A percentile compares a stretch with the other conserved stretches of the same genome.
phyloP scores from a whole-genome alignment of 371 early-diverging fungal genomes.

The Mucor racemosus region DNA sequence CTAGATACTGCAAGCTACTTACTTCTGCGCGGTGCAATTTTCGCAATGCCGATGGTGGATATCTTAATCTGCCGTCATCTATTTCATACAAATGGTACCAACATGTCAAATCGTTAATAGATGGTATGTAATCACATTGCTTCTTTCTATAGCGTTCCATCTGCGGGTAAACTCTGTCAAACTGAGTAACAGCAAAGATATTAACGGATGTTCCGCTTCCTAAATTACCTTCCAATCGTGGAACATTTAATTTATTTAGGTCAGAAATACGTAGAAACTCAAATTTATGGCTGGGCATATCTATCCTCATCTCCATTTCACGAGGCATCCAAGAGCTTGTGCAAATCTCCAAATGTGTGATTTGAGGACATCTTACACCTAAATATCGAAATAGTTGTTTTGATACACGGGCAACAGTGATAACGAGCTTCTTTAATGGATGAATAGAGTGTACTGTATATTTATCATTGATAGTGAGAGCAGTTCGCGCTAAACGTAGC shows the following conservation, averaged over 20 bases:
- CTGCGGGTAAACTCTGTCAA: neutral
- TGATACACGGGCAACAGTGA: slow-evolving; percentile 4
- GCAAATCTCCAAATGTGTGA: neutral
- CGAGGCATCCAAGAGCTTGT: slow-evolving; percentile 18
- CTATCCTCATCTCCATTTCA: slow-evolving; percentile 21
- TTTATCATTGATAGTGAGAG: slow-evolving; percentile 14
- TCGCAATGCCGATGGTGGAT: slow-evolving; percentile 14
- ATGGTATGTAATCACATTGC: neutral
- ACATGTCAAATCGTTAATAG: neutral
- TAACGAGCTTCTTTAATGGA: neutral
- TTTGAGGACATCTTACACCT: slow-evolving; percentile 8
- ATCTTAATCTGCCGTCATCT: neutral
- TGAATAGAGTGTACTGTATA: neutral
- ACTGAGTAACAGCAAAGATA: slow-evolving; percentile 11
- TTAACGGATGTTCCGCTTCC: slow-evolving; percentile 10
- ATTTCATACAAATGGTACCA: slow-evolving; percentile 26
- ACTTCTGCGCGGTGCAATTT: slow-evolving; percentile 11
- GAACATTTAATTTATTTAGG: slow-evolving; percentile 6
- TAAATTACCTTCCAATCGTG: slow-evolving; percentile 15
- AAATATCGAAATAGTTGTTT: slow-evolving; percentile 14
- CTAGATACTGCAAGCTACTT: neutral
- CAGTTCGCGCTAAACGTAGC: neutral
- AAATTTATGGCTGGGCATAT: slow-evolving; percentile 24
- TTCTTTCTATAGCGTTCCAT: neutral
- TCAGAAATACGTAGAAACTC: slow-evolving; percentile 8